phyloP scores from a whole-genome alignment of 164 flowering plant species.

The Kingdonia uniflora region DNA sequence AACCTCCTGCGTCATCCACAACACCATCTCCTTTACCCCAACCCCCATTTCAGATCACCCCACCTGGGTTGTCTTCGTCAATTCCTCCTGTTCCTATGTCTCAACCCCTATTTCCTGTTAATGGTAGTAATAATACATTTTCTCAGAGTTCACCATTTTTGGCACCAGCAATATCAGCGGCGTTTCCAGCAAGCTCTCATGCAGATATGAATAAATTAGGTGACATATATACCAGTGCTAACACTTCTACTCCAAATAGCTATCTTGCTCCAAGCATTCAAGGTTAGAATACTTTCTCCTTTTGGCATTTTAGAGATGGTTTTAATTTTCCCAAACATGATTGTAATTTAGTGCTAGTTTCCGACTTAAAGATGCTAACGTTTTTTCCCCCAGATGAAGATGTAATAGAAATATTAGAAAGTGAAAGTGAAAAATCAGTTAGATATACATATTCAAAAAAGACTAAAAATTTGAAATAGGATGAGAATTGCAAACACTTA shows the following conservation, averaged over 20 bases:
- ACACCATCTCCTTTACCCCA: slow-evolving; percentile 29
- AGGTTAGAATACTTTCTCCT: slow-evolving; percentile 24
- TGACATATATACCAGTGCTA: slow-evolving; percentile 19
- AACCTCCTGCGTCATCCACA: slow-evolving; percentile 36
- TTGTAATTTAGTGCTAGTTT: not conserved
- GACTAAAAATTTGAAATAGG: no score
- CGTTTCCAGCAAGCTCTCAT: slow-evolving; percentile 31
- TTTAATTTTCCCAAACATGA: not conserved
- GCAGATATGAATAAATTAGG: slow-evolving; percentile 32
- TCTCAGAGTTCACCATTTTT: slow-evolving; percentile 49
- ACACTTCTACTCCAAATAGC: slow-evolving; percentile 18
- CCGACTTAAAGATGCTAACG: no score
- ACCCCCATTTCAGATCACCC: slow-evolving; percentile 37
- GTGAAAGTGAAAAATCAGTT: no score
- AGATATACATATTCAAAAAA: no score
- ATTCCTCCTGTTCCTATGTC: slow-evolving; percentile 46
- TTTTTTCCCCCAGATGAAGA: no score
- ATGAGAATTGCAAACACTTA: no score
- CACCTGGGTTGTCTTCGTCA: slow-evolving; percentile 61
- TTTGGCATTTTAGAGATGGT: slow-evolving; percentile 1
- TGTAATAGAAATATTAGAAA: no score
- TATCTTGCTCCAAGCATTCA: slow-evolving; percentile 27
- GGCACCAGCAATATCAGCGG: slow-evolving; percentile 28
- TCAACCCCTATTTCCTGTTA: slow-evolving; percentile 83
- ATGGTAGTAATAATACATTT: slow-evolving; percentile 27